Evolutionary conservation across 2,329 filamentous ascomycete species (phyloP).

Genomic region (Claviceps sp.): DNA sequence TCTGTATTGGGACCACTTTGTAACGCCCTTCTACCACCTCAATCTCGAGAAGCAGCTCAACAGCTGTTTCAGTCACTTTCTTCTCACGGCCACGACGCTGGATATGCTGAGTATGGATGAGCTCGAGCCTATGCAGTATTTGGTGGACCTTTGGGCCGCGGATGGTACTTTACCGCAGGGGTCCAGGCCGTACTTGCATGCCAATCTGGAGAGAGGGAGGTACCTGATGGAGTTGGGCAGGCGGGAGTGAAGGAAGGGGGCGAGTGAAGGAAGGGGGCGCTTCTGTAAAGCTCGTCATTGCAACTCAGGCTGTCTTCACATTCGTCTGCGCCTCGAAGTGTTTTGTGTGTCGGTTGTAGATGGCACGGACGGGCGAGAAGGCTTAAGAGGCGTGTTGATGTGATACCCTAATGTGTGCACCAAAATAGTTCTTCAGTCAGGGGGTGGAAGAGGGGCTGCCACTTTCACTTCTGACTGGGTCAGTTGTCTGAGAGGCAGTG

Average conservation of each 20-base stretch:
- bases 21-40: constrained; percentile 65
- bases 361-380: too few relatives aligned
- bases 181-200: constrained; percentile 45
- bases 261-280: not conserved
- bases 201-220: constrained; percentile 28
- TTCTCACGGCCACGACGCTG: constrained; percentile 61
- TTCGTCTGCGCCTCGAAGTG: too few relatives aligned
- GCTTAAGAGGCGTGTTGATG: too few relatives aligned
- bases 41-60: constrained; percentile 64
- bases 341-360: too few relatives aligned
- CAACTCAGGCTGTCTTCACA: too few relatives aligned
- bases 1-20: constrained; percentile 87
- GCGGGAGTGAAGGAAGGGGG: not conserved
- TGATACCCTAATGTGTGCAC: too few relatives aligned
- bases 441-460: too few relatives aligned
- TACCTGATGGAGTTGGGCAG: constrained; percentile 7
- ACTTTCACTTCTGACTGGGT: too few relatives aligned
- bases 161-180: constrained; percentile 70
- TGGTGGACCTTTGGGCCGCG: constrained; percentile 77
- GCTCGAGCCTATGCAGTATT: constrained; percentile 79
- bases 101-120: constrained; percentile 72
- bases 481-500: too few relatives aligned
- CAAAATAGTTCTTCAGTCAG: too few relatives aligned
- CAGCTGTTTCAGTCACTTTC: constrained; percentile 71
- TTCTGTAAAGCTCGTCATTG: not conserved